A percentile compares a stretch with the other conserved stretches of the same genome.
These are phyloP conservation scores for Kwoniella sp. DNA, from an alignment of 768 basidiomycete species.

Conservation along the genomic window DNA sequence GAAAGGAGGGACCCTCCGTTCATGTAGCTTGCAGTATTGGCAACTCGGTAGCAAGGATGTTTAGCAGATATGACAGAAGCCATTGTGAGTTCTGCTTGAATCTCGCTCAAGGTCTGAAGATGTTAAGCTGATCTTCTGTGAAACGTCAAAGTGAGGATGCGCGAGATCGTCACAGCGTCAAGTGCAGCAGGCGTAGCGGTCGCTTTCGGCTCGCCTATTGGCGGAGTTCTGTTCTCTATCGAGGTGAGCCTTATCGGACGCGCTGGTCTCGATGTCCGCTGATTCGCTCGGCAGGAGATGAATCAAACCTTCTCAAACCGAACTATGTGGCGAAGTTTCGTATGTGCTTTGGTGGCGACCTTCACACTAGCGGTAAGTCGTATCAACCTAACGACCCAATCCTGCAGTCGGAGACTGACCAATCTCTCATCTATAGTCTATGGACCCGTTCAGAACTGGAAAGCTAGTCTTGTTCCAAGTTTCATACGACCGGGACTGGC, in stretches of 20 bases:
- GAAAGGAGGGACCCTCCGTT: slow-evolving; percentile 97
- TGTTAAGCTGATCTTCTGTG: slow-evolving; percentile 39
- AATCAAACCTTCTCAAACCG: slow-evolving; percentile 93
- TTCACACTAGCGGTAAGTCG: slow-evolving; percentile 85
- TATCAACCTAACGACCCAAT: background rate
- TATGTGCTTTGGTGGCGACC: slow-evolving; percentile 95
- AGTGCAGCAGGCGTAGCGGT: slow-evolving; percentile 98
- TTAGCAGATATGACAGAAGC: slow-evolving; percentile 78
- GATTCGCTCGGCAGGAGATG: slow-evolving; percentile 76
- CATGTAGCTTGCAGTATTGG: slow-evolving; percentile 96
- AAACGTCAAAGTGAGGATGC: slow-evolving; percentile 59
- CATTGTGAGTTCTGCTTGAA: slow-evolving; percentile 65
- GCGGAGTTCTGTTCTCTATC: slow-evolving; percentile 95
- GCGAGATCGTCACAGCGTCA: slow-evolving; percentile 90
- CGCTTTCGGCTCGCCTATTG: slow-evolving; percentile 97
- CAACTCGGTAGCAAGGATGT: slow-evolving; percentile 80
- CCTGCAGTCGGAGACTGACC: slow-evolving; percentile 4
- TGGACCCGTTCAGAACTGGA: slow-evolving; percentile 97
- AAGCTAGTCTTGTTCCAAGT: slow-evolving; percentile 98
- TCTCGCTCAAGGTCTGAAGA: no score
- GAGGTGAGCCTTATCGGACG: slow-evolving; percentile 63
- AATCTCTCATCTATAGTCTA: slow-evolving; percentile 63
- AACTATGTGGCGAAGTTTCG: slow-evolving; percentile 98
- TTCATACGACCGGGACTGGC: slow-evolving; percentile 96
- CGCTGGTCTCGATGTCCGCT: background rate